Conservation (phyloP, 2,329 filamentous ascomycete species). For the Phyllachora maydis region DNA sequence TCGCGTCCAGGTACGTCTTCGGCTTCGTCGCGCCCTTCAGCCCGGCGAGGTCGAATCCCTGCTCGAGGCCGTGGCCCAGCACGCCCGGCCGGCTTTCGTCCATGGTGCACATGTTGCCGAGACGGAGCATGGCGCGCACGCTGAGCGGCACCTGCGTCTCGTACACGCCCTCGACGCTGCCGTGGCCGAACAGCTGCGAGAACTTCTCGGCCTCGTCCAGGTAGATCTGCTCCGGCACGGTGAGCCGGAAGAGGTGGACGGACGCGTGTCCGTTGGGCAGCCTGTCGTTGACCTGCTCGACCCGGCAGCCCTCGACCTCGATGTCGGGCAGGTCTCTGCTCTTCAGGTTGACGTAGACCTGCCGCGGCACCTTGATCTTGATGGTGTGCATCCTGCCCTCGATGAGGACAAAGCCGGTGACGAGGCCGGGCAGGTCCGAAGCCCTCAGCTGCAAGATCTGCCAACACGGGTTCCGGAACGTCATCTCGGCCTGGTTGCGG, state of each 20-base stretch:
- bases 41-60: constrained; percentile 73
- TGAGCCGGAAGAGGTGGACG: constrained; percentile 83
- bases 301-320: constrained; percentile 64
- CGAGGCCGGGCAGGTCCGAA: constrained; percentile 68
- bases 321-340: constrained; percentile 74
- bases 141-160: constrained; percentile 82
- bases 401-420: constrained; percentile 78
- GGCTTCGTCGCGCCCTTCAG: constrained; percentile 47
- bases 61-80: constrained; percentile 76
- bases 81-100: constrained; percentile 82
- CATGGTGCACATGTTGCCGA: constrained; percentile 84
- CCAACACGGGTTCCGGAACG: constrained; percentile 89
- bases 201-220: constrained; percentile 71
- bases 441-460: constrained; percentile 75
- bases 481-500: constrained; percentile 75
- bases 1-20: constrained; percentile 51
- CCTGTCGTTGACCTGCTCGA: constrained; percentile 84
- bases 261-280: constrained; percentile 90
- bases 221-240: constrained; percentile 74
- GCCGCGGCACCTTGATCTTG: constrained; percentile 73
- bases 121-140: constrained; percentile 66
- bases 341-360: constrained; percentile 84
- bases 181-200: constrained; percentile 66
- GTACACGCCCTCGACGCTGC: constrained; percentile 92
- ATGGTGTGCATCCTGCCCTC: constrained; percentile 78